phyloP scores from a whole-genome alignment of 1,284 basidiomycete genomes.

The Sutorius eximius region DNA sequence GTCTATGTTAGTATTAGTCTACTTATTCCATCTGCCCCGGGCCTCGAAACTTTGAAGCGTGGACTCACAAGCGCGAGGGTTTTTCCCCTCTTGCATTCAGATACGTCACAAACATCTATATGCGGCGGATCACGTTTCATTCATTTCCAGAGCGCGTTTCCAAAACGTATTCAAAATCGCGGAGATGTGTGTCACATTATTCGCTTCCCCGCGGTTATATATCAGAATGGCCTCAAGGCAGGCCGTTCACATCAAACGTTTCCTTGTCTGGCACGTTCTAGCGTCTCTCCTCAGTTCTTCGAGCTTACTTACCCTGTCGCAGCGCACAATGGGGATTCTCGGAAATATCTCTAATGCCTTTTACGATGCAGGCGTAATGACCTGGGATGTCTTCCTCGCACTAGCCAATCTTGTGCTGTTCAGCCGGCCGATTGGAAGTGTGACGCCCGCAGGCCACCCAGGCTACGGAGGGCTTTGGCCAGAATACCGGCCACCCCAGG shows the following conservation, averaged over 20 bases:
- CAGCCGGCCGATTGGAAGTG: slow-evolving; percentile 48
- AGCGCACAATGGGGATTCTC: slow-evolving; percentile 18
- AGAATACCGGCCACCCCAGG: slow-evolving; percentile 53
- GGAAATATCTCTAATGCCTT: slow-evolving; percentile 33
- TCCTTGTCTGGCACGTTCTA: too few relatives aligned
- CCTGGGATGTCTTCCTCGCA: slow-evolving; percentile 57
- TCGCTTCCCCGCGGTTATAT: background rate
- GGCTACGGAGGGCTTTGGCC: slow-evolving; percentile 73
- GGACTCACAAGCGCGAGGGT: background rate
- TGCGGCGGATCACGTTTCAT: background rate
- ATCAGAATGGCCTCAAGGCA: background rate
- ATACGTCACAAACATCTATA: background rate
- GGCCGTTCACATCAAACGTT: background rate
- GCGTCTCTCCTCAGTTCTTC: background rate
- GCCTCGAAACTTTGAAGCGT: background rate
- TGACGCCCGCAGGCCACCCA: slow-evolving; percentile 55
- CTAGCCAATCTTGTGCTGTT: slow-evolving; percentile 56
- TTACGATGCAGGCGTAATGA: slow-evolving; percentile 37
- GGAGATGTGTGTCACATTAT: background rate
- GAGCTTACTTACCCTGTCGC: background rate
- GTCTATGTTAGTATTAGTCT: too few relatives aligned
- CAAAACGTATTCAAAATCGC: background rate
- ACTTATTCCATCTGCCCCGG: background rate
- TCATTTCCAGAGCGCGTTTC: background rate
- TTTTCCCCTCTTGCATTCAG: background rate